Conservation (phyloP, 352 stramenopile genomes). For the Pythium aquatile region DNA sequence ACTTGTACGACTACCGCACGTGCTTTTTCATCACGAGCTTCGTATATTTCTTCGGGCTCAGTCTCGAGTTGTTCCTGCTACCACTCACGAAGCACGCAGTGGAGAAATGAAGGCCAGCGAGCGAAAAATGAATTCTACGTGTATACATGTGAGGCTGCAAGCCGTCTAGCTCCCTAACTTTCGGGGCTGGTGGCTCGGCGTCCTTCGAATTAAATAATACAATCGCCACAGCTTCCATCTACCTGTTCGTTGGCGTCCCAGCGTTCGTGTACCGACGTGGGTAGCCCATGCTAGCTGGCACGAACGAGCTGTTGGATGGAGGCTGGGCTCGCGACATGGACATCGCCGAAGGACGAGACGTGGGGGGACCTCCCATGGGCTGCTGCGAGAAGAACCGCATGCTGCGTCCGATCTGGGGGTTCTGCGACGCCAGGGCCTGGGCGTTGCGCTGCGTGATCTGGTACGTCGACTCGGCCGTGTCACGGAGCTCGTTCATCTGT, state of each 20-base stretch:
- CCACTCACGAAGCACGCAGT: conserved; percentile 64
- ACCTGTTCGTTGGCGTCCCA: not conserved
- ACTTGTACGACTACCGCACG: conserved; percentile 72
- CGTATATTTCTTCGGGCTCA: conserved; percentile 63
- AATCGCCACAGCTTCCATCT: not conserved
- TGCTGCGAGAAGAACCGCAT: conserved; percentile 22
- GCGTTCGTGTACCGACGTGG: conserved; percentile 1
- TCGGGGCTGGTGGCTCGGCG: not conserved
- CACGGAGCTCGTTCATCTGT: conserved; percentile 73
- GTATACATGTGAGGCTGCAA: not conserved
- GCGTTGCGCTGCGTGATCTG: conserved; percentile 59
- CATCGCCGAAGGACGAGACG: not conserved
- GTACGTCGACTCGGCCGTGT: conserved; percentile 63
- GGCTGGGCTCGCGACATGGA: not conserved
- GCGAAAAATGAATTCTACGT: not conserved
- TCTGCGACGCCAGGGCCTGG: conserved; percentile 41
- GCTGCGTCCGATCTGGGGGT: conserved; percentile 13
- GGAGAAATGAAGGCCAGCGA: conserved; percentile 24
- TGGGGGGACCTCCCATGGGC: conserved; percentile 4
- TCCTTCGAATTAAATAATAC: not conserved
- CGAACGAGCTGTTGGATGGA: not conserved
- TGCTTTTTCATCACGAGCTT: conserved; percentile 81
- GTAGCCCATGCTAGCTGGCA: not conserved
- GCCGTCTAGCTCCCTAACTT: too few relatives aligned
- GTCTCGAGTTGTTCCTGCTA: conserved; percentile 65